These are phyloP conservation scores for Dioszegia hungarica DNA, from an alignment of 768 basidiomycete genomes.

Conservation along the genomic window DNA sequence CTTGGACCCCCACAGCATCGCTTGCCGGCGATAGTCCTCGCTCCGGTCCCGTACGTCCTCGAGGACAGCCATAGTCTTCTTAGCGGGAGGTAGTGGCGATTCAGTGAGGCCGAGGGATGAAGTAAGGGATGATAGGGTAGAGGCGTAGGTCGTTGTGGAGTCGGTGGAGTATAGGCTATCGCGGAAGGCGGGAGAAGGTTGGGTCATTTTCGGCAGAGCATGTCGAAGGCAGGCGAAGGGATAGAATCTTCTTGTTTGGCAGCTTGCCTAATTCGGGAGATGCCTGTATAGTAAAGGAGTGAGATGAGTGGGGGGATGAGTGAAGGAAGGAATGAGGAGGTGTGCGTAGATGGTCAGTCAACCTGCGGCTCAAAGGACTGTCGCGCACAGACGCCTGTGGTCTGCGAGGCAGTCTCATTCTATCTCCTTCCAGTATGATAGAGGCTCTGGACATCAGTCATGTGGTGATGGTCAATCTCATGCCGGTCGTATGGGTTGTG, in stretches of 20 bases:
- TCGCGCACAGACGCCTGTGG: too few species aligned
- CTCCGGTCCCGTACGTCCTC: neutral
- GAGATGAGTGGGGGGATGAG: neutral
- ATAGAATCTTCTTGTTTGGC: neutral
- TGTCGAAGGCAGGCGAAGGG: neutral
- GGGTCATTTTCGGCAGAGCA: neutral
- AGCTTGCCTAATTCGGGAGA: too few species aligned
- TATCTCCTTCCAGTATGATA: too few species aligned
- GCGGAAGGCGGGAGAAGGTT: conserved; percentile 2
- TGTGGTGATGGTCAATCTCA: too few species aligned
- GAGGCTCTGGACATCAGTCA: too few species aligned
- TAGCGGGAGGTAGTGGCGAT: conserved; percentile 14
- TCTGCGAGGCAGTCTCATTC: too few species aligned
- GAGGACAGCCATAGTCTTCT: neutral
- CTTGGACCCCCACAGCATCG: neutral
- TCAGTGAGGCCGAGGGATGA: conserved; percentile 32
- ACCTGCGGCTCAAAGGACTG: neutral
- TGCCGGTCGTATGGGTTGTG: too few species aligned
- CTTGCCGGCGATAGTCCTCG: neutral
- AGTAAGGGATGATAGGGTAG: conserved; percentile 26
- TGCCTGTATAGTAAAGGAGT: neutral
- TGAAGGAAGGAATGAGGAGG: neutral
- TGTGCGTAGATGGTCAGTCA: neutral
- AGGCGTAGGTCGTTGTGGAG: conserved; percentile 29
- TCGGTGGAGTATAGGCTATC: conserved; percentile 21